Evolutionary conservation across 805 yeast genomes (phyloP).

Genomic region (Candida nanaspora): DNA sequence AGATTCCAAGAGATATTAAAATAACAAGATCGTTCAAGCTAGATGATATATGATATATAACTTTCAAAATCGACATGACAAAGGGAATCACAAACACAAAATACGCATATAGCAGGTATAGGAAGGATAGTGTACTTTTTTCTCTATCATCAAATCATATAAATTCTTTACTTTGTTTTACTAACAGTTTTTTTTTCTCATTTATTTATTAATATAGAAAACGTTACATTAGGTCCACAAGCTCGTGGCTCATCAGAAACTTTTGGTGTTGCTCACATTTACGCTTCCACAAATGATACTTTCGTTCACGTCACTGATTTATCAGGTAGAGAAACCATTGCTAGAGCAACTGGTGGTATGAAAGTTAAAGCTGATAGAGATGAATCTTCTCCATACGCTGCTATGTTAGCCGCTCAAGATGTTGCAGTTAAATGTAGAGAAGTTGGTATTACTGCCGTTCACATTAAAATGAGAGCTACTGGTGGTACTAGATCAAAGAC

Average conservation of each 20-base stretch:
- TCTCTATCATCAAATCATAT: too few species aligned
- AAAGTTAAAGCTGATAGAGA: constrained; percentile 99
- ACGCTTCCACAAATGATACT: constrained; percentile 99
- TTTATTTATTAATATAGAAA: constrained; percentile 27
- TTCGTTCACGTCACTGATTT: constrained; percentile 99
- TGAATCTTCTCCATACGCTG: constrained; percentile 99
- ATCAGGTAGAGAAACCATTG: constrained; percentile 99
- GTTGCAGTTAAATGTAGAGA: constrained; percentile 98
- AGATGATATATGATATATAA: too few species aligned
- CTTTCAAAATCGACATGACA: too few species aligned
- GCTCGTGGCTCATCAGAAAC: constrained; percentile 97
- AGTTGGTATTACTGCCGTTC: constrained; percentile 99
- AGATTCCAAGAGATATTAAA: too few species aligned
- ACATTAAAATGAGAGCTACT: constrained; percentile 98
- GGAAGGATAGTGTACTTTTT: too few species aligned
- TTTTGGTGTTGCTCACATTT: constrained; percentile 99
- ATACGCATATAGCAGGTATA: too few species aligned
- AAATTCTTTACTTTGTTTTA: too few species aligned
- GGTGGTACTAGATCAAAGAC: constrained; percentile 99
- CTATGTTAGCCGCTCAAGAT: constrained; percentile 99
- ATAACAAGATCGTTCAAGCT: too few species aligned
- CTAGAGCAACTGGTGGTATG: constrained; percentile 99
- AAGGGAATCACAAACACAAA: too few species aligned
- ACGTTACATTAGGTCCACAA: constrained; percentile 72
- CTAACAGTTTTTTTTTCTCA: constrained; percentile 1